These are phyloP conservation scores for Leccinum broughii DNA, from an alignment of 768 basidiomycete genomes.

Conservation along the genomic window DNA sequence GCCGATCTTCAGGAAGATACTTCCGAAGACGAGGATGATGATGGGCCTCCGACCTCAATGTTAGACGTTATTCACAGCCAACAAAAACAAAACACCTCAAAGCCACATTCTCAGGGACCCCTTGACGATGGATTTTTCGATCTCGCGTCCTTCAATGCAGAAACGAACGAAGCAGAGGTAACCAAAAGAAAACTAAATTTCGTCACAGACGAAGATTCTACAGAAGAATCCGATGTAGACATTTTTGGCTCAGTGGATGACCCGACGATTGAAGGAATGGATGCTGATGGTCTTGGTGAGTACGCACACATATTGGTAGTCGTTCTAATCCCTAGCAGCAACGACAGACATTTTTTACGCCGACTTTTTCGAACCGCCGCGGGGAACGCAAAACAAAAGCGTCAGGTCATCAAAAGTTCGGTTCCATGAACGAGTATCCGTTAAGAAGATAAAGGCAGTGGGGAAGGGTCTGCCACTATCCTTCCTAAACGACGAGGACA, in stretches of 20 bases:
- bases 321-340: conserved; percentile 5
- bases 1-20: conserved; percentile 40
- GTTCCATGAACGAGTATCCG: conserved; percentile 78
- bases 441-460: conserved; percentile 76
- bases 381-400: conserved; percentile 18
- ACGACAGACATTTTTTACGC: conserved; percentile 62
- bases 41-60: conserved; percentile 24
- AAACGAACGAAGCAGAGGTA: conserved; percentile 72
- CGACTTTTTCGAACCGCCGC: conserved; percentile 81
- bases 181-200: conserved; percentile 62
- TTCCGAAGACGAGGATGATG: conserved; percentile 39
- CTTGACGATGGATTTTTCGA: conserved; percentile 93
- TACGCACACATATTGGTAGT: conserved; percentile 3
- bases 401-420: conserved; percentile 52
- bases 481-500: conserved; percentile 34
- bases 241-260: conserved; percentile 63
- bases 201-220: conserved; percentile 48
- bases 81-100: conserved; percentile 23
- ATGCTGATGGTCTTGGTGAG: conserved; percentile 44
- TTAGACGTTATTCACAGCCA: conserved; percentile 28
- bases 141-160: conserved; percentile 82
- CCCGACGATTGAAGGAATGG: conserved; percentile 41
- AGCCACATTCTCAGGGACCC: conserved; percentile 31
- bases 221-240: conserved; percentile 61
- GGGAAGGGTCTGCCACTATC: conserved; percentile 64